phyloP scores from a whole-genome alignment of 1,284 basidiomycete species.

The Anthracocystis walkeri region DNA sequence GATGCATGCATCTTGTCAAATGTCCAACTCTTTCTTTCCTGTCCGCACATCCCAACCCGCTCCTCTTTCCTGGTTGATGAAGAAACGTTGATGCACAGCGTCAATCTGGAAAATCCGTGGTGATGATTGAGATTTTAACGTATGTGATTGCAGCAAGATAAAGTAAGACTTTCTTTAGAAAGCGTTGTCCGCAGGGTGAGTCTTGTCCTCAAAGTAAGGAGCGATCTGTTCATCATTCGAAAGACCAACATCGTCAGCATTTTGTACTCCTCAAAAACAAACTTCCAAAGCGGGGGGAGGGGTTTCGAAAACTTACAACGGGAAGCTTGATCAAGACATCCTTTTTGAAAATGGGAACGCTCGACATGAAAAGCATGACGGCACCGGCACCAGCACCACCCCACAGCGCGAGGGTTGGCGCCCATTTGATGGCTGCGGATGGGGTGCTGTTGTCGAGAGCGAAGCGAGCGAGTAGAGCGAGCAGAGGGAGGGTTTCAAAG shows the following conservation, averaged over 20 bases:
- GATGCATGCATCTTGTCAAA: background rate
- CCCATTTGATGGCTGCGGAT: slow-evolving; percentile 55
- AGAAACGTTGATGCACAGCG: too few relatives aligned
- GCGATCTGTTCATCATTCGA: slow-evolving; percentile 24
- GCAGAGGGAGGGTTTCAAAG: too few relatives aligned
- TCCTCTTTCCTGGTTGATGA: too few relatives aligned
- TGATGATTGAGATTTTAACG: too few relatives aligned
- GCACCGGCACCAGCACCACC: slow-evolving; percentile 59
- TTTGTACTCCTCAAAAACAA: too few relatives aligned
- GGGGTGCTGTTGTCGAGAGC: slow-evolving; percentile 28
- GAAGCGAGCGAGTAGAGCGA: too few relatives aligned
- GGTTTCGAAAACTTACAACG: slow-evolving; percentile 30
- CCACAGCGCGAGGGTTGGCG: slow-evolving; percentile 61
- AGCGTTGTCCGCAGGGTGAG: slow-evolving; percentile 51
- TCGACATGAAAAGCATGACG: slow-evolving; percentile 60
- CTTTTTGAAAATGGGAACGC: slow-evolving; percentile 62
- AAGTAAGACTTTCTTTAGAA: slow-evolving; percentile 20
- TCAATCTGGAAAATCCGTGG: too few relatives aligned
- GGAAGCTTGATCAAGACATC: slow-evolving; percentile 64
- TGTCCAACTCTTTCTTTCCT: too few relatives aligned
- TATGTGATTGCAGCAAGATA: background rate
- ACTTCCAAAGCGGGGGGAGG: too few relatives aligned
- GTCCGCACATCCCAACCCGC: too few relatives aligned
- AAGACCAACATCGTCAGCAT: background rate
- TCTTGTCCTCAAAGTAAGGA: slow-evolving; percentile 56